Conservation (phyloP, 1,139 yeast species). For the Protomyces inouyei region DNA sequence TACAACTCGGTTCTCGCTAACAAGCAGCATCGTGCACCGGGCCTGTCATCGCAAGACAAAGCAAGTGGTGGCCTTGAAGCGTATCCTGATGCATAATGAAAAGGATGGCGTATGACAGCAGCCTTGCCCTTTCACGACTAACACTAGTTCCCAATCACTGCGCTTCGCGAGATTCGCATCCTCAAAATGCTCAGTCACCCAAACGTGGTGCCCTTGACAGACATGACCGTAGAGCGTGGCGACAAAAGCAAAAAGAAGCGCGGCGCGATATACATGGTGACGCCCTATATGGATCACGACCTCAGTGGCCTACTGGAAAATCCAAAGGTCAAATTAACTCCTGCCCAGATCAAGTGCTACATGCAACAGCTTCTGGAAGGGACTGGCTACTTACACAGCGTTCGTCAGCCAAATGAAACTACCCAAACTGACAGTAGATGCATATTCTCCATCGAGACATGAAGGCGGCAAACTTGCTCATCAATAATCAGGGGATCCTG, state of each 20-base stretch:
- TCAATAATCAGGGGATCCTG: slow-evolving; percentile 69
- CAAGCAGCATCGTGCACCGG: slow-evolving; percentile 56
- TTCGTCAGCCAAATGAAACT: slow-evolving; percentile 33
- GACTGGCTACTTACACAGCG: slow-evolving; percentile 68
- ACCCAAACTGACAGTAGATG: slow-evolving; percentile 32
- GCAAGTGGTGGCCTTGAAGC: slow-evolving; percentile 75
- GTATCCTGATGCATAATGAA: slow-evolving; percentile 72
- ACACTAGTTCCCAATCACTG: slow-evolving; percentile 73
- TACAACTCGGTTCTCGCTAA: no score
- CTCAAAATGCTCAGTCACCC: slow-evolving; percentile 64
- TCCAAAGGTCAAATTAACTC: slow-evolving; percentile 57
- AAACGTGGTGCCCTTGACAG: slow-evolving; percentile 73
- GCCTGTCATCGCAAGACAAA: slow-evolving; percentile 53
- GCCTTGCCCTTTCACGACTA: neutral
- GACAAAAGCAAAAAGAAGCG: slow-evolving; percentile 36
- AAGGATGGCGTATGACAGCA: slow-evolving; percentile 55
- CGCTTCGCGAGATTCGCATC: slow-evolving; percentile 84
- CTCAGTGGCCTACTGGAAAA: slow-evolving; percentile 87
- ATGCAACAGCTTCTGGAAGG: slow-evolving; percentile 76
- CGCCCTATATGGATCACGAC: slow-evolving; percentile 92
- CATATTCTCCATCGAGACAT: slow-evolving; percentile 82
- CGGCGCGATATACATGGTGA: slow-evolving; percentile 68
- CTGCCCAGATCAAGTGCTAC: slow-evolving; percentile 75
- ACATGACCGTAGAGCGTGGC: slow-evolving; percentile 66
- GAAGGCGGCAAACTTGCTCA: slow-evolving; percentile 85